phyloP scores from a whole-genome alignment of 257 asterid genomes.

The Solanum pimpinellifolium region DNA sequence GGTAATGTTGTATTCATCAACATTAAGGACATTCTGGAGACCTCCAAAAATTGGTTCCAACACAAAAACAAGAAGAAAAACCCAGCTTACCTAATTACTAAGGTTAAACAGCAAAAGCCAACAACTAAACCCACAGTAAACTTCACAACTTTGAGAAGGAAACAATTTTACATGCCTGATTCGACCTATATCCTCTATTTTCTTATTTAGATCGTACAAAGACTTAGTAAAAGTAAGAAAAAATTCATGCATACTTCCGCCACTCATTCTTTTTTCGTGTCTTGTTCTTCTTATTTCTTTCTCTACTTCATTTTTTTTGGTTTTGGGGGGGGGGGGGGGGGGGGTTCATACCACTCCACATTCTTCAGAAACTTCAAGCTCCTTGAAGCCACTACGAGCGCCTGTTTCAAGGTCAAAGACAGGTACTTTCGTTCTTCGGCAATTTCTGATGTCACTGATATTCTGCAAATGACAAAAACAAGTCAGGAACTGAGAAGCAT shows the following conservation, averaged over 20 bases:
- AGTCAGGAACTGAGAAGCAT: neutral
- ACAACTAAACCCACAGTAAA: neutral
- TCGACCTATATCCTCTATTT: neutral
- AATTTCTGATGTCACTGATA: constrained; percentile 67
- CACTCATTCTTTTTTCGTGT: neutral
- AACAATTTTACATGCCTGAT: neutral
- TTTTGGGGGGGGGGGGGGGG: neutral
- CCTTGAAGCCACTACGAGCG: constrained; percentile 85
- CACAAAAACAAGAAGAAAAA: neutral
- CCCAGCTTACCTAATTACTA: neutral
- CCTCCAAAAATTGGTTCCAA: neutral
- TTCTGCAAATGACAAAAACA: constrained; percentile 41
- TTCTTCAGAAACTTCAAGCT: constrained; percentile 91
- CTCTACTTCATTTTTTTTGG: neutral
- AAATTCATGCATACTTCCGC: constrained; percentile 27
- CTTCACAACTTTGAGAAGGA: neutral
- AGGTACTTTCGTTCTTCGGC: constrained; percentile 76
- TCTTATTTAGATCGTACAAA: neutral
- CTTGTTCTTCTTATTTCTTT: neutral
- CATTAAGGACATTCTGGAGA: neutral
- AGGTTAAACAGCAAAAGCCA: neutral
- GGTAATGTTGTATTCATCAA: neutral
- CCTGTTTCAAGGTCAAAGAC: constrained; percentile 84
- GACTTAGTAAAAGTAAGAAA: neutral
- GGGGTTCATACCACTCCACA: constrained; percentile 77